Conservation (phyloP, 495 filamentous ascomycete species). For the Corynascus novoguineensis region DNA sequence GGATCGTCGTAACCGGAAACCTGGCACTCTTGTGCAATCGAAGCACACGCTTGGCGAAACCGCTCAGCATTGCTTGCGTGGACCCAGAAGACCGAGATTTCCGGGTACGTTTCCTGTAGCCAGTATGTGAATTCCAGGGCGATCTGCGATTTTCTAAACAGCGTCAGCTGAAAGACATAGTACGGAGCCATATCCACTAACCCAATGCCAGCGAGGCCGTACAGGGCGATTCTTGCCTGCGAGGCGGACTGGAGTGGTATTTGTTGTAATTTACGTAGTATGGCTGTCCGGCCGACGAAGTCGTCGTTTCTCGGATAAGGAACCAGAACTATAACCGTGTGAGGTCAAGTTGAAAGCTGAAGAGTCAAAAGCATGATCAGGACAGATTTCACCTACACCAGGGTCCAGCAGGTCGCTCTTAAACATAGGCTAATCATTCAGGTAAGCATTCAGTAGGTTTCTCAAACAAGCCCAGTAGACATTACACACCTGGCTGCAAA, state of each 20-base stretch:
- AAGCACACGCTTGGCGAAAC: constrained; percentile 40
- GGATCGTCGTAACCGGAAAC: constrained; percentile 30
- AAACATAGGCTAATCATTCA: neutral
- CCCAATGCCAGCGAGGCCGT: too few species aligned
- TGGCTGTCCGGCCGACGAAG: too few species aligned
- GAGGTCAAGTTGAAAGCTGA: neutral
- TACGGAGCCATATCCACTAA: constrained; percentile 46
- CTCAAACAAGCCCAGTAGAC: neutral
- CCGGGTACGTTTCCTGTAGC: constrained; percentile 29
- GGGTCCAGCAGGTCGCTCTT: neutral
- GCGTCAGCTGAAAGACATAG: constrained; percentile 9
- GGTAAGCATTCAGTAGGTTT: neutral
- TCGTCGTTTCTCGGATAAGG: neutral
- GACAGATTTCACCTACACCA: neutral
- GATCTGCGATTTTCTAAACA: constrained; percentile 48
- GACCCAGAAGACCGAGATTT: constrained; percentile 44
- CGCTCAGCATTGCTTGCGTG: constrained; percentile 35
- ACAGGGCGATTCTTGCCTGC: too few species aligned
- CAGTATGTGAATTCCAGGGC: constrained; percentile 48
- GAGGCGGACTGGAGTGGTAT: too few species aligned
- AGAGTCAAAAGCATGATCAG: neutral
- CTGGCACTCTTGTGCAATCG: constrained; percentile 35
- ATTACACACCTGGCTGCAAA: neutral
- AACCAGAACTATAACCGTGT: constrained; percentile 3
- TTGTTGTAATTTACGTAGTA: too few species aligned